A percentile compares a stretch with the other conserved stretches of the same genome.
Evolutionary conservation across 257 asterid genomes (phyloP).

Genomic region (Gynochthodes officinalis): DNA sequence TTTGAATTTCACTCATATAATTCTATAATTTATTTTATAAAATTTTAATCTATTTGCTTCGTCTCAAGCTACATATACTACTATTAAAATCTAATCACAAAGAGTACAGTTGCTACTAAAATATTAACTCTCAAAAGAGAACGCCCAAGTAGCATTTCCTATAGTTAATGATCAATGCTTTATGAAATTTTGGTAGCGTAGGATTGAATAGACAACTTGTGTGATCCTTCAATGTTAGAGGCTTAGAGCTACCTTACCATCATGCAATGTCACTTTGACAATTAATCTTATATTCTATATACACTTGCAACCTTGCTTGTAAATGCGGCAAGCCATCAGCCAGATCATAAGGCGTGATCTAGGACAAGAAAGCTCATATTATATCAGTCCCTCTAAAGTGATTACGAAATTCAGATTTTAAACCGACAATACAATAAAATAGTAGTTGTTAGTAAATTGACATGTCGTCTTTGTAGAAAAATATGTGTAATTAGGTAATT

Average conservation of each 20-base stretch:
- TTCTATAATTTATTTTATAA: no score
- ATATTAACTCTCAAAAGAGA: no score
- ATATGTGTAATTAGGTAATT: neutral
- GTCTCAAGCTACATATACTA: no score
- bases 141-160: no score
- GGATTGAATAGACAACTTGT: no score
- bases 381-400: neutral
- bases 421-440: neutral
- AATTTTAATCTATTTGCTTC: no score
- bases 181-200: no score
- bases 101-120: no score
- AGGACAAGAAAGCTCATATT: neutral
- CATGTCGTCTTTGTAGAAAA: neutral
- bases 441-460: neutral
- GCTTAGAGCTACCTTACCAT: no score
- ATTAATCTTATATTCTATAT: neutral
- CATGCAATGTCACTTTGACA: neutral
- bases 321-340: neutral
- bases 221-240: neutral
- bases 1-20: no score
- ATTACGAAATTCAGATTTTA: conserved; percentile 1
- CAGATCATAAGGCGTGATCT: conserved; percentile 2
- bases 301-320: neutral
- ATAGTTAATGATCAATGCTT: no score
- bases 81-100: no score